Base-by-base conservation (phyloP, 1,284 basidiomycete species). In the Fistulinella cinereoalba region DNA sequence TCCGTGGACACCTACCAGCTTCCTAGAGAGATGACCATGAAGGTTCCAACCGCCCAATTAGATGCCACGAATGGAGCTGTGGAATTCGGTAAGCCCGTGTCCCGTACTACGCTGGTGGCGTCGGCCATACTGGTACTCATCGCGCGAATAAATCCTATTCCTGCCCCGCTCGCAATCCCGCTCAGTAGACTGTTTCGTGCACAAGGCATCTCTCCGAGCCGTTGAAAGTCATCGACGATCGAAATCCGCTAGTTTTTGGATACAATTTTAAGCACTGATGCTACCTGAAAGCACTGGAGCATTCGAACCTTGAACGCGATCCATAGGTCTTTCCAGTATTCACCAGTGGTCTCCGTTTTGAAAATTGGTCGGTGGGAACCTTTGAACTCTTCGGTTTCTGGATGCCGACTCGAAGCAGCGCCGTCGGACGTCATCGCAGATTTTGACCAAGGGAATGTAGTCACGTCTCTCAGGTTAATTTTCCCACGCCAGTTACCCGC, bases 151-250 rank as follows among this genome's bases (percentile, higher is more conserved):
- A 84, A 69, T 12, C 77, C 77, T 32, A 80, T 66, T 7, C 77
- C 77, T 6, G 66, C 70, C 3, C 78, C 79, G 44, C 74, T 76
- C 33, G 73, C 76, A 44, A 80, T 80, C 23, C 78, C 77, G 47
- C 69, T 75, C 55, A 80, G 59, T 24, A 80, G 58, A 55, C 76
- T 77, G 37, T 66, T 76, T 33, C 77, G 65, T 41, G 76, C 74
- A 46, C 85, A 88, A 11, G 85, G 86, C 12, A 87, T 73, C 55
- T 85, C 73, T 31, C 68, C 70, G 36, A 79, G 69, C 48, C 68
- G 69, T 43, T 71, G 64, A 19, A 77, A 52, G 59, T 79, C 76
- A 55, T 78, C 61, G 38, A 46, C 44, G 16, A 65, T 25, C n/a
- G 61, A 75, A 57, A 79, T 58, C 58, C 71, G 72, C 77, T 79